A percentile compares a stretch with the other conserved stretches of the same genome.
Conservation (phyloP, 2,329 filamentous ascomycete species). For the Xylaria polymorpha region DNA sequence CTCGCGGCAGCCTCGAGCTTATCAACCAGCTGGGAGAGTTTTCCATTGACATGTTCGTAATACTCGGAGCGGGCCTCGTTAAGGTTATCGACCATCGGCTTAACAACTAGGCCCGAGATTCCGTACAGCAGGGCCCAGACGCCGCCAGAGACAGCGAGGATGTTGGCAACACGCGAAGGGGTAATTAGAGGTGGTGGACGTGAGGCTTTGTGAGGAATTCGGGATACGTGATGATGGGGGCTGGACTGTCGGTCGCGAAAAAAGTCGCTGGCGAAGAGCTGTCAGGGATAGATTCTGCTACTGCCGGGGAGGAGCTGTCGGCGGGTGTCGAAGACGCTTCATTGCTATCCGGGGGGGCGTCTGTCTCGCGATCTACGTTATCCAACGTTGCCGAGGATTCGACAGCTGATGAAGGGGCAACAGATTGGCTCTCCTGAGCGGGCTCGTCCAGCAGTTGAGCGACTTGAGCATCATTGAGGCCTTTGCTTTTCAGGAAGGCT, state of each 20-base stretch:
- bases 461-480: slow-evolving; percentile 74
- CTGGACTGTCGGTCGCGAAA: slow-evolving; percentile 59
- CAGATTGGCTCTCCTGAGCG: slow-evolving; percentile 31
- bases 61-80: slow-evolving; percentile 65
- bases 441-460: slow-evolving; percentile 66
- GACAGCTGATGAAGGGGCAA: slow-evolving; percentile 11
- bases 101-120: slow-evolving; percentile 74
- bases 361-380: slow-evolving; percentile 17
- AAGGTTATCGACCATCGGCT: slow-evolving; percentile 68
- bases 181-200: slow-evolving; percentile 72
- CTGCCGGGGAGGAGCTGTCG: slow-evolving; percentile 17
- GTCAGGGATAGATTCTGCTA: slow-evolving; percentile 33
- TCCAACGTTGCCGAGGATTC: slow-evolving; percentile 22
- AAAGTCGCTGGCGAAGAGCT: slow-evolving; percentile 36
- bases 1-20: slow-evolving; percentile 70
- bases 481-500: slow-evolving; percentile 82
- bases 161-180: slow-evolving; percentile 66
- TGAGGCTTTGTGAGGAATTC: slow-evolving; percentile 72
- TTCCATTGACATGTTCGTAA: slow-evolving; percentile 59
- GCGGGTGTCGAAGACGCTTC: slow-evolving; percentile 16
- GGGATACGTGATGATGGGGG: slow-evolving; percentile 76
- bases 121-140: slow-evolving; percentile 76
- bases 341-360: slow-evolving; percentile 8
- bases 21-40: slow-evolving; percentile 60
- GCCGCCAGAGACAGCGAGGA: slow-evolving; percentile 67